phyloP scores from a whole-genome alignment of 2,329 filamentous ascomycete species.

The Aspergillus pseudonomiae region DNA sequence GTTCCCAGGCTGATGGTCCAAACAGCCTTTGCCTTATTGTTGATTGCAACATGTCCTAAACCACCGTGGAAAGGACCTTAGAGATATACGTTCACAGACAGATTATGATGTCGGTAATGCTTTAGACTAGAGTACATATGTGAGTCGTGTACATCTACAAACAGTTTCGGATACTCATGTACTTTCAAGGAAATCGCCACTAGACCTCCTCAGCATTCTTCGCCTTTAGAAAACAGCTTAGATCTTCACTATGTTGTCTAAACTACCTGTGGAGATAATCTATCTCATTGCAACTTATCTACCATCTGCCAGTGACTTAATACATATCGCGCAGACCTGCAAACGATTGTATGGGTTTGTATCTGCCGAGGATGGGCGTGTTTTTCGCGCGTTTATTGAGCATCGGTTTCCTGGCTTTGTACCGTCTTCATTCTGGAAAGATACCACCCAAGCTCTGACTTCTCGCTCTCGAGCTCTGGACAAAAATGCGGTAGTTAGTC shows the following conservation, averaged over 20 bases:
- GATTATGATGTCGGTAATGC: neutral
- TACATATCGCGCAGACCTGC: slow-evolving; percentile 50
- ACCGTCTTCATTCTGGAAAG: slow-evolving; percentile 49
- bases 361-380: slow-evolving; percentile 51
- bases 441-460: slow-evolving; percentile 57
- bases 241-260: slow-evolving; percentile 30
- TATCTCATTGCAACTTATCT: slow-evolving; percentile 47
- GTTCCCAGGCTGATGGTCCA: slow-evolving; percentile 4
- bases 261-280: slow-evolving; percentile 48
- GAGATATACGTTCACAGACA: neutral
- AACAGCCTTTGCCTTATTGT: slow-evolving; percentile 4
- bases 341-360: slow-evolving; percentile 50
- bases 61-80: slow-evolving; percentile 7
- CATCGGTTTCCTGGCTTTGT: slow-evolving; percentile 51
- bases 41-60: slow-evolving; percentile 9
- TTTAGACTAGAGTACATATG: slow-evolving; percentile 1
- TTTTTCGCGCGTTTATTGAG: slow-evolving; percentile 51
- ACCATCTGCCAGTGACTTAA: slow-evolving; percentile 49
- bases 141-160: neutral
- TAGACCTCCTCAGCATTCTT: neutral
- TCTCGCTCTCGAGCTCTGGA: slow-evolving; percentile 62
- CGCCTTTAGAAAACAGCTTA: neutral
- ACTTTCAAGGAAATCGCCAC: neutral
- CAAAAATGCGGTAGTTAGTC: slow-evolving; percentile 57
- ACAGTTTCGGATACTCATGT: neutral